phyloP scores from a whole-genome alignment of 768 basidiomycete species.

The Boletus edulis region DNA sequence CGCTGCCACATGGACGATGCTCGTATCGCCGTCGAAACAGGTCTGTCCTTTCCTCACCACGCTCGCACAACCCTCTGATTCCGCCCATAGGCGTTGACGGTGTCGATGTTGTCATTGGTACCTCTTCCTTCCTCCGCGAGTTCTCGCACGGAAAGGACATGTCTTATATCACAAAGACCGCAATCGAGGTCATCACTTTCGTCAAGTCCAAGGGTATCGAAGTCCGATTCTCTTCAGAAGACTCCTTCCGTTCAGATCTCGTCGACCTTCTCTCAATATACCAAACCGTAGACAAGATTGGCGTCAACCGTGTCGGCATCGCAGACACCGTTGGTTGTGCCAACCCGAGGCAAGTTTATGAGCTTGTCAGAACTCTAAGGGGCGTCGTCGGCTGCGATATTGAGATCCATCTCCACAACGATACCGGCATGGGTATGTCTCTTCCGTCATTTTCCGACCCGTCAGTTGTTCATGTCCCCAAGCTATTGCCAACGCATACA shows the following conservation, averaged over 20 bases:
- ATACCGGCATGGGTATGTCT: conserved; percentile 87
- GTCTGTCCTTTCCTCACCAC: conserved; percentile 38
- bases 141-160: conserved; percentile 99
- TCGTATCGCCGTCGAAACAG: conserved; percentile 96
- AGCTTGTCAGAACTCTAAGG: conserved; percentile 92
- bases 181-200: conserved; percentile 97
- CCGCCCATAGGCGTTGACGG: conserved; percentile 81
- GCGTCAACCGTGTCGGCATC: conserved; percentile 97
- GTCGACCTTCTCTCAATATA: conserved; percentile 98
- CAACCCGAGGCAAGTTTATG: conserved; percentile 98
- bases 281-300: conserved; percentile 99
- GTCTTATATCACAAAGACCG: conserved; percentile 98
- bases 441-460: not conserved
- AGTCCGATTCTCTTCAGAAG: conserved; percentile 99
- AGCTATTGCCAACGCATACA: conserved; percentile 99
- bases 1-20: conserved; percentile 99
- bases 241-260: conserved; percentile 99
- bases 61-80: not conserved
- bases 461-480: conserved; percentile 5
- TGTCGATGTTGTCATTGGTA: conserved; percentile 98
- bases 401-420: conserved; percentile 97
- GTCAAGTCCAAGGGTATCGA: conserved; percentile 99
- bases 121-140: conserved; percentile 97
- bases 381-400: conserved; percentile 98
- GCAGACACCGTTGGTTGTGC: conserved; percentile 99